A percentile compares a stretch with the other conserved stretches of the same genome.
Conservation (phyloP, 139 green algal genomes). For the Chlamydomonas incerta region DNA sequence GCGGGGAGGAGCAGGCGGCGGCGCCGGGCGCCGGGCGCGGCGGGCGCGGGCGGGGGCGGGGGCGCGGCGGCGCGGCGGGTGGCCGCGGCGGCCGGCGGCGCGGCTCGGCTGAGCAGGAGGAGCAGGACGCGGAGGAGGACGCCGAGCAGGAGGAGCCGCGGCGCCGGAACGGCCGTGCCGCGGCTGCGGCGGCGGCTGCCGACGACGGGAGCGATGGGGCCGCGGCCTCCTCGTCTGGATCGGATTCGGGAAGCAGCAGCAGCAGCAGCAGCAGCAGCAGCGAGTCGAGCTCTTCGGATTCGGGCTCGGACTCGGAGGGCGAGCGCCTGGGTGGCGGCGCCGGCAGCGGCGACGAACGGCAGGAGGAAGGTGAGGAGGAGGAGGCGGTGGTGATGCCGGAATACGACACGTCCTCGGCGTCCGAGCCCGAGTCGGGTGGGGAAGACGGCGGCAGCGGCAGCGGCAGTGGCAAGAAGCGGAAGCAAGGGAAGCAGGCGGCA, state of each 20-base stretch:
- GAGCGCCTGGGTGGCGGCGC: background rate
- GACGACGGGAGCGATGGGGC: background rate
- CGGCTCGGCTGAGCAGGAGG: background rate
- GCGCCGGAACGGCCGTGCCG: background rate
- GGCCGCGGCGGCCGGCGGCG: background rate
- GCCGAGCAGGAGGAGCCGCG: background rate
- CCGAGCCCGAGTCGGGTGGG: background rate
- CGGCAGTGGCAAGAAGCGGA: background rate
- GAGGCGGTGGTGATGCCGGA: constrained; percentile 15
- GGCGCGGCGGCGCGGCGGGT: background rate
- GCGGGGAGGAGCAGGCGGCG: background rate
- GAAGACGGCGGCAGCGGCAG: background rate
- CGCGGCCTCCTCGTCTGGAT: background rate
- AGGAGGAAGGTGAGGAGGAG: background rate
- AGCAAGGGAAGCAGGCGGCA: background rate
- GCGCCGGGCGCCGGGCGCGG: background rate
- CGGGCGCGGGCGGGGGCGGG: background rate
- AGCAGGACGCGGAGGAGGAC: background rate
- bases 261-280: constrained; percentile 3
- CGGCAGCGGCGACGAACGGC: background rate
- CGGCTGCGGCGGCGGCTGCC: background rate
- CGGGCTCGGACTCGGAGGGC: background rate
- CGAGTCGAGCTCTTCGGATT: background rate
- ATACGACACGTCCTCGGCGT: background rate
- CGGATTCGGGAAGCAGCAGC: background rate